These are phyloP conservation scores for Fusarium torreyae DNA, from an alignment of 2,329 filamentous ascomycete species.

Conservation along the genomic window DNA sequence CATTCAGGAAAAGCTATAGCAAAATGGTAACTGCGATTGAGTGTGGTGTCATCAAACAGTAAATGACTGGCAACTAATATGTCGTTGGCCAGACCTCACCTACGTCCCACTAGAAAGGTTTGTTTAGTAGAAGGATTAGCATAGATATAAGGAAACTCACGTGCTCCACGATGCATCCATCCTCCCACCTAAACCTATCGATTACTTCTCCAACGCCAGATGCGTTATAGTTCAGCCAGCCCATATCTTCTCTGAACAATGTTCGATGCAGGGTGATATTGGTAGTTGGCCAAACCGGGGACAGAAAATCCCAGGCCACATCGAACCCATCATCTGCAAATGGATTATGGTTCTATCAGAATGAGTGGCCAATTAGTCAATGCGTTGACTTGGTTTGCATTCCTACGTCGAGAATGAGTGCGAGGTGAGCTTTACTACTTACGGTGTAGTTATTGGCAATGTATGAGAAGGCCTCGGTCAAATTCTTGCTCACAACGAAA, in stretches of 20 bases:
- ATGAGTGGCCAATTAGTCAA: not conserved
- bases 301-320: not conserved
- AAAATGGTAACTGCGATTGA: too few relatives aligned
- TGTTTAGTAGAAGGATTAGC: not conserved
- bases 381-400: not conserved
- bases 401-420: too few relatives aligned
- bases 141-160: slow-evolving; percentile 6
- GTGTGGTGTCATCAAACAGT: too few relatives aligned
- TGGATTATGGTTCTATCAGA: slow-evolving; percentile 10
- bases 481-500: not conserved
- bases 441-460: slow-evolving; percentile 2
- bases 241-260: slow-evolving; percentile 18
- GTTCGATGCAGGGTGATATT: slow-evolving; percentile 18
- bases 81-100: not conserved
- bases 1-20: too few relatives aligned
- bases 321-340: slow-evolving; percentile 1
- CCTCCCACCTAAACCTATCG: slow-evolving; percentile 39
- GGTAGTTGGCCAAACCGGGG: not conserved
- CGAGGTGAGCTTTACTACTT: not conserved
- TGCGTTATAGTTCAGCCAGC: slow-evolving; percentile 38
- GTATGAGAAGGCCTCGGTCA: slow-evolving; percentile 5
- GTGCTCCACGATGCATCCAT: slow-evolving; percentile 39
- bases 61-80: not conserved
- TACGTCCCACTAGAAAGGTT: not conserved
- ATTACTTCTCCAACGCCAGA: slow-evolving; percentile 25